A percentile compares a stretch with the other conserved stretches of the same genome.
phyloP scores from a whole-genome alignment of 1,139 yeast species.

The Hanseniaspora uvarum region DNA sequence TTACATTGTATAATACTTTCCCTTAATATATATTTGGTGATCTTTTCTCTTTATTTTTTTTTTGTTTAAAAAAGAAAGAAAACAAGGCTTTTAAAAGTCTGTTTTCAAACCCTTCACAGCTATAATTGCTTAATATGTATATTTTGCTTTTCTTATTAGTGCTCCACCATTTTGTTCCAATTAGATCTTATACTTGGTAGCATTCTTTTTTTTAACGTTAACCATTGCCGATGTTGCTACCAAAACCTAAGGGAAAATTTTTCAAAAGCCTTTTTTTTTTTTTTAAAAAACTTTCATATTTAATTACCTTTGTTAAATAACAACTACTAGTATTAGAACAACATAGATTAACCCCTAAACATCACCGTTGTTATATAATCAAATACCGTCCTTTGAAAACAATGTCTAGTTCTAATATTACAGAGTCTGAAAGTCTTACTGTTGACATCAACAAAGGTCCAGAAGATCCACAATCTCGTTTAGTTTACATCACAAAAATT shows the following conservation, averaged over 20 bases:
- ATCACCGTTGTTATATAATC: background rate
- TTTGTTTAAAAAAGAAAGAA: background rate
- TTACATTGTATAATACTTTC: background rate
- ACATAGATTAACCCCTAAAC: background rate
- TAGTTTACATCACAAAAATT: conserved; percentile 8
- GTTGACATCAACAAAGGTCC: background rate
- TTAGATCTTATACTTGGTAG: background rate
- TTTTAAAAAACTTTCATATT: no score
- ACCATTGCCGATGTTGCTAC: no score
- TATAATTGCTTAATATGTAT: no score
- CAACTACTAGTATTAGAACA: no score
- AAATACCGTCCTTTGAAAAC: background rate
- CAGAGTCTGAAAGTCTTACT: background rate
- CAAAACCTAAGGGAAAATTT: background rate
- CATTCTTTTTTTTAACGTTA: background rate
- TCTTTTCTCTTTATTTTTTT: background rate
- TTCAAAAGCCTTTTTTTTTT: background rate
- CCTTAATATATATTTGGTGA: background rate
- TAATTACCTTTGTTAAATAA: background rate
- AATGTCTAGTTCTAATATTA: conserved; percentile 4
- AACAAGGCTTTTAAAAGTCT: background rate
- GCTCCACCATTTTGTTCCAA: no score
- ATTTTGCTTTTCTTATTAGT: no score
- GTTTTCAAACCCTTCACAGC: no score
- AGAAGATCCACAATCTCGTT: conserved; percentile 4